Evolutionary conservation across 108 stramenopile species (phyloP), one percentile per base, ranked within the genome.

Genomic region (Thalassiosira profunda): DNA sequence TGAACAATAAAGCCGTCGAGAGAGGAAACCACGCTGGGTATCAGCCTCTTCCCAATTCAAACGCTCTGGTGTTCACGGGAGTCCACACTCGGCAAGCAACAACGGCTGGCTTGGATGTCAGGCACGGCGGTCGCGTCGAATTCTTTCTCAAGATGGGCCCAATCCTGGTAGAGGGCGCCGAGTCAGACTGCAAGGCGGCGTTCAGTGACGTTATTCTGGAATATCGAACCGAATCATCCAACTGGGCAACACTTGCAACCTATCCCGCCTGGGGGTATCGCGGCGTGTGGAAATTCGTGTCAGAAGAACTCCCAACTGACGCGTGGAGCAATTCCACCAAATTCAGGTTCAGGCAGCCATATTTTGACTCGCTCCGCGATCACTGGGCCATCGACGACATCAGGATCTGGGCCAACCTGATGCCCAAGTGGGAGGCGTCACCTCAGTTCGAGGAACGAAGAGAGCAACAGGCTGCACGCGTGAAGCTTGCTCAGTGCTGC

Each of bases 341-440:
- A 29, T 70, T 76, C 44, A 40, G 69, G 20, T 70, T 70, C 36
- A 34, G 68, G 10, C 68, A 70, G 40, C n/a, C 49, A 36, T 47
- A 52, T 7, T 76, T 76, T 46, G 60, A 76, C 36, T 18, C 38
- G 17, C 17, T 59, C 10, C 61, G 69, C 7, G 75, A 76, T 37
- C 54, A 76, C 30, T 70, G 68, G 69, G 75, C 69, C 11, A 63
- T 76, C 31, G 75, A 76, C 37, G 75, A 76, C 40, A 53, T 76
- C 1, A 28, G 75, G 20, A 70, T 76, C n/a, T 30, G 49, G 17
- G 52, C 76, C 8, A 71, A 65, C 35, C 37, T 71, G 12, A 15
- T 29, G 18, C 46, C 52, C 14, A 7, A n/a, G 2, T 77, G 76
- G 76, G 44, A 48, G 24, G 41, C 43, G 25, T 71, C 76, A 21